Base-by-base conservation (phyloP, 345 rosid genomes). In the Carallia brachiata region DNA sequence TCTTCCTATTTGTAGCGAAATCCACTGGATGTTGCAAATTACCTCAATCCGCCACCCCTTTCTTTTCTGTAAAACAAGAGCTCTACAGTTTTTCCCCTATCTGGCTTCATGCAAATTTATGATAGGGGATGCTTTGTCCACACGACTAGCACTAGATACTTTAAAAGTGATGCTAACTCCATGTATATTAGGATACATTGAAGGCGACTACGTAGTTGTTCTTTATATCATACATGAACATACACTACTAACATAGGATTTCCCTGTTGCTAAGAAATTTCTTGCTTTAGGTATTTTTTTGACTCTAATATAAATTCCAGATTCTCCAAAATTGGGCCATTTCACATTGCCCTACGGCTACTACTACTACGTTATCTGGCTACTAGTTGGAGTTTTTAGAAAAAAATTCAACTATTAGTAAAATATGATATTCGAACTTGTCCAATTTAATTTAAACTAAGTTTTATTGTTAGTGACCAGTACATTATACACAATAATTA, bases 1-100 rank as follows among this genome's bases (percentile, higher is more conserved):
- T 44, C 17, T 79, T 70, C 44, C 81, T 70, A 69, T 52, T 72
- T 63, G 36, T 68, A 69, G 65, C 65, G 60, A 77, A 80, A 56
- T 75, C 75, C 70, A 52, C 66, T 67, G 4, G 8, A n/a, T 15
- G 63, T 27, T 61, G 37, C 70, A 52, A 65, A 58, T 70, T 66
- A 7, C 78, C 57, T 28, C 65, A 28, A 39, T 23, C 44, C 61
- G 15, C 54, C 19, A 37, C 15, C 12, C 12, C 48, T 61, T 53
- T 66, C 78, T 23, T 23, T 34, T 76, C 58, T 44, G 12, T 50
- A 40, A 44, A 72, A 17, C 10, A n/a, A 48, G 63, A 23, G 52
- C 34, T 67, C 61, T 70, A 68, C 19, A 44, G 61, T n/a, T 39
- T 61, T 69, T 3, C 28, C 73, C 31, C 34, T 68, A 23, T 55